phyloP scores from a whole-genome alignment of 371 early-diverging fungal genomes.

The Chytridium lagenaria region DNA sequence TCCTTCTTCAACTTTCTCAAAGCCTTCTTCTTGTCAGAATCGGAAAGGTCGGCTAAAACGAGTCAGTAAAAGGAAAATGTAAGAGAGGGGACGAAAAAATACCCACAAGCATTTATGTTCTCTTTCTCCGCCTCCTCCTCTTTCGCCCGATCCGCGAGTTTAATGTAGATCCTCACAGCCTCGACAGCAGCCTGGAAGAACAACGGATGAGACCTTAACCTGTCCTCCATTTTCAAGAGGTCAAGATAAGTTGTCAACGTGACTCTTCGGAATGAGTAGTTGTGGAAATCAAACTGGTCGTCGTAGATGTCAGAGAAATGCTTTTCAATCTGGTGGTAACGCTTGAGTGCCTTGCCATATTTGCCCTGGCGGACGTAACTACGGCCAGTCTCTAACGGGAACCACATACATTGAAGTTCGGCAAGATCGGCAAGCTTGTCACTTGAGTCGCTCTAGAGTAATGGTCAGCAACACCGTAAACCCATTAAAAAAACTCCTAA shows the following conservation, averaged over 20 bases:
- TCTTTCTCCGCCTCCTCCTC: slow-evolving; percentile 26
- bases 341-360: slow-evolving; percentile 84
- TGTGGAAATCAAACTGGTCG: slow-evolving; percentile 97
- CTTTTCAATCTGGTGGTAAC: slow-evolving; percentile 81
- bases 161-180: slow-evolving; percentile 77
- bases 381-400: slow-evolving; percentile 75
- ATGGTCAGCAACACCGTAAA: slow-evolving; percentile 4
- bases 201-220: slow-evolving; percentile 69
- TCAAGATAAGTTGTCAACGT: slow-evolving; percentile 87
- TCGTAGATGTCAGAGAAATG: slow-evolving; percentile 83
- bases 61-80: background rate
- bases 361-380: slow-evolving; percentile 71
- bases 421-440: slow-evolving; percentile 80
- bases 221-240: slow-evolving; percentile 80
- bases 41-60: slow-evolving; percentile 45
- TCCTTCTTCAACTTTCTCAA: slow-evolving; percentile 57
- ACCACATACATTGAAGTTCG: slow-evolving; percentile 94
- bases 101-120: slow-evolving; percentile 20
- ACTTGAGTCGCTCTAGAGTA: slow-evolving; percentile 65
- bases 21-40: slow-evolving; percentile 56
- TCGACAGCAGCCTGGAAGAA: slow-evolving; percentile 79
- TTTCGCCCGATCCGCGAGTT: slow-evolving; percentile 64
- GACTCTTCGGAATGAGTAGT: slow-evolving; percentile 88
- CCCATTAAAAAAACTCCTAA: slow-evolving; percentile 15
- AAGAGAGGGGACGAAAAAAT: background rate